Base-by-base conservation (phyloP, 192 early-diverging fungal genomes). In the Entomortierella lignicola region DNA sequence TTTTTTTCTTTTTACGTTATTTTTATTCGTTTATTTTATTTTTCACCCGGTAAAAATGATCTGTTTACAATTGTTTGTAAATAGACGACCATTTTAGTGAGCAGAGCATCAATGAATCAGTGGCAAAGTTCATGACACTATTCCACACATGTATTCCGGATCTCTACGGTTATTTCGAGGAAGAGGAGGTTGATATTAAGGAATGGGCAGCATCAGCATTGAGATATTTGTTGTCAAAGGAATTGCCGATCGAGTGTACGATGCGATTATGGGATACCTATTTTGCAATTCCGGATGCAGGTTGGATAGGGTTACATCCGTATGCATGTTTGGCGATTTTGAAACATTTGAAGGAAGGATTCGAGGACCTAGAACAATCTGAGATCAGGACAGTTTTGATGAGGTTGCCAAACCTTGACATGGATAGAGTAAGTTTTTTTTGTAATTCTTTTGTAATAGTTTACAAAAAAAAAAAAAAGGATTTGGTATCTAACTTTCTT, bases 151-250 rank as follows among this genome's bases (percentile, higher is more conserved):
- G 91, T 41, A 69, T 95, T 71, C 95, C 95, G 17, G 95, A 97
- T 43, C 83, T 97, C 55, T 96, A 95, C 82, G 93, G 88, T 71
- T 95, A 94, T 80, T 98, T 98, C 86, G 94, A 96, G 71, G 96
- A 98, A 53, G 96, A 98, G 67, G 95, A 97, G 71, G 91, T 96
- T 29, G 88, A 95, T 48, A 85, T 94, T 21, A 90, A 92, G 69
- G 95, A 95, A 69, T 95, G 92, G 89, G 90, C 90, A 2, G 89
- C 91, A 5, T 93, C 94, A 13, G 95, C 94, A 89, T 85, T 96
- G 55, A 89, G 89, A 55, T 86, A 84, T 66, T 48, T 98, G 23
- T 71, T 98, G 21, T 85, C 93, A 6, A 89, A 90, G 60, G 95
- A 98, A 68, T 80, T 98, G 74, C 90, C 92, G 10, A 84, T 93